These are phyloP conservation scores for Daedalea quercina DNA, from an alignment of 768 basidiomycete genomes.

Conservation along the genomic window DNA sequence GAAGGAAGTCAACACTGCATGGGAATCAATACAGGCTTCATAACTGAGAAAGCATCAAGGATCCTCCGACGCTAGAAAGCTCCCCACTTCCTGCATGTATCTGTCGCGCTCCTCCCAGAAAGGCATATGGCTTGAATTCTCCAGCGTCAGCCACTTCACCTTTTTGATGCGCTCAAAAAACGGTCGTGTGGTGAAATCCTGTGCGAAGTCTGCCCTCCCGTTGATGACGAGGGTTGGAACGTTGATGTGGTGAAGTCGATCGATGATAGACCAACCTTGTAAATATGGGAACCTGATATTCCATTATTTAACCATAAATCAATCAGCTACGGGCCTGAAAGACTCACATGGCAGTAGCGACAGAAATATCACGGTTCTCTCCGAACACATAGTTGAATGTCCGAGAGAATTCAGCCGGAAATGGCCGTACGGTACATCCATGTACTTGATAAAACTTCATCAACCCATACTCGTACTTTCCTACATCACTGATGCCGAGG, in stretches of 20 bases:
- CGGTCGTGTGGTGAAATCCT: conserved; percentile 20
- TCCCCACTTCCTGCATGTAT: conserved; percentile 15
- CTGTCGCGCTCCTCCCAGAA: conserved; percentile 24
- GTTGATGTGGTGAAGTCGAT: conserved; percentile 19
- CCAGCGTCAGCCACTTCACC: conserved; percentile 25
- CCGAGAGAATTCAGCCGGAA: conserved; percentile 31
- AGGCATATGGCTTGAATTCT: conserved; percentile 24
- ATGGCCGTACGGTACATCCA: conserved; percentile 36
- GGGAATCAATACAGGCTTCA: too few species aligned
- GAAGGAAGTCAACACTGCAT: too few species aligned
- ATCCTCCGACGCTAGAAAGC: background rate
- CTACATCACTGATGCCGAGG: conserved; percentile 29
- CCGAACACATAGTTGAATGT: conserved; percentile 24
- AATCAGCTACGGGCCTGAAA: too few species aligned
- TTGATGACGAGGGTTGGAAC: conserved; percentile 25
- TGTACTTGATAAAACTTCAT: conserved; percentile 33
- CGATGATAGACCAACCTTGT: conserved; percentile 21
- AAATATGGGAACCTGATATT: conserved; percentile 8
- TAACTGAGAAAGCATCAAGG: background rate
- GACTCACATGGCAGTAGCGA: conserved; percentile 20
- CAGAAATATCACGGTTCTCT: conserved; percentile 39
- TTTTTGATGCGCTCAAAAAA: conserved; percentile 19
- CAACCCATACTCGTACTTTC: conserved; percentile 37
- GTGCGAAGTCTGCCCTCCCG: conserved; percentile 23
- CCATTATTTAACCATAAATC: background rate